These are phyloP conservation scores for Epichloe glyceriae DNA, from an alignment of 2,329 filamentous ascomycete genomes.

Conservation along the genomic window DNA sequence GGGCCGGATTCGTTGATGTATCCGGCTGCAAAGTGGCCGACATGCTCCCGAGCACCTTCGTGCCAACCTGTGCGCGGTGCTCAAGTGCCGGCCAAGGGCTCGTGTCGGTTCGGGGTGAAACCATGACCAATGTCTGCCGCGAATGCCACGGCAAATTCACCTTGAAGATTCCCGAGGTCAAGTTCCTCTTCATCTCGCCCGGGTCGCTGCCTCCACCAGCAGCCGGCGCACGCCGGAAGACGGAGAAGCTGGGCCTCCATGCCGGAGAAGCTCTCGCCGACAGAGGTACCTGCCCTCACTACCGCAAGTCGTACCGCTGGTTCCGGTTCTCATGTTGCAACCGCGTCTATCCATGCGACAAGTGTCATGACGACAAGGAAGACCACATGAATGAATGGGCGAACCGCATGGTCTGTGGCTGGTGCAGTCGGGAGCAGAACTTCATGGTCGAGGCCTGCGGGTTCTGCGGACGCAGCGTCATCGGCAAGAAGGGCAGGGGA, in stretches of 20 bases:
- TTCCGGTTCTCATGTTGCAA: slow-evolving; percentile 52
- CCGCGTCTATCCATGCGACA: slow-evolving; percentile 48
- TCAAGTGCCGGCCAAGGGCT: slow-evolving; percentile 58
- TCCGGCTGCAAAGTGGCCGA: slow-evolving; percentile 63
- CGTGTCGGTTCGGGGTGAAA: slow-evolving; percentile 60
- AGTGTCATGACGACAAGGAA: slow-evolving; percentile 60
- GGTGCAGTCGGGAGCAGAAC: slow-evolving; percentile 68
- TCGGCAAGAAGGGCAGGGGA: slow-evolving; percentile 51
- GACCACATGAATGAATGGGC: slow-evolving; percentile 72
- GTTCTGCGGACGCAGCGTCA: slow-evolving; percentile 57
- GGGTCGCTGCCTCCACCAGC: slow-evolving; percentile 30
- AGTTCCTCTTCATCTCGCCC: slow-evolving; percentile 58
- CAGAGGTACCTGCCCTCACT: slow-evolving; percentile 43
- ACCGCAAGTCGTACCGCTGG: slow-evolving; percentile 47
- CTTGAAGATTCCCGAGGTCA: slow-evolving; percentile 65
- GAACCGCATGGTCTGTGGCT: slow-evolving; percentile 71
- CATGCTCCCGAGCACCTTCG: slow-evolving; percentile 66
- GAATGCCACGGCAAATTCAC: slow-evolving; percentile 70
- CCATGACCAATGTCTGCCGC: slow-evolving; percentile 60
- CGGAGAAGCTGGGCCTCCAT: slow-evolving; percentile 42
- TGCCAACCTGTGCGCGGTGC: slow-evolving; percentile 66
- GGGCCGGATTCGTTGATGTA: slow-evolving; percentile 67
- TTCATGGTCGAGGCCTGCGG: slow-evolving; percentile 65
- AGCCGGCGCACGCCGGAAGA: slow-evolving; percentile 29
- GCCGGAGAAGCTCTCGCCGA: slow-evolving; percentile 42